Percentiles rank a stretch among this genome's conserved stretches.
phyloP scores from a whole-genome alignment of 495 filamentous ascomycete species.

The Parachaetomium inaequale region DNA sequence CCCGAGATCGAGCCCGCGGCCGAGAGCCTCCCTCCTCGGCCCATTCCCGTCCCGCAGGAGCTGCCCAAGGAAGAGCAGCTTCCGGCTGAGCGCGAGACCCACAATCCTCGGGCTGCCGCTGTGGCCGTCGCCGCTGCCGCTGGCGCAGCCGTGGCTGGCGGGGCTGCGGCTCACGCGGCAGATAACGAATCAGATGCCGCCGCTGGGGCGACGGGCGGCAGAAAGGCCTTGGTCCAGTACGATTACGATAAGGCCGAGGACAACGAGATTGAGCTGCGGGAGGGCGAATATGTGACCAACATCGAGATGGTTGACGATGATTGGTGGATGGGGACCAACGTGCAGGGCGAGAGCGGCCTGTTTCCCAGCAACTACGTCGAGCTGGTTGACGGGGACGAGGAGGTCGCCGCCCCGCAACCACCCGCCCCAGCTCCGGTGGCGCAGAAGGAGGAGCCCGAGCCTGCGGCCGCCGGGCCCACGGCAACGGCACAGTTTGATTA shows the following conservation, averaged over 20 bases:
- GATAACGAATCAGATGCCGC: conserved; percentile 29
- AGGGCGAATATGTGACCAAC: conserved; percentile 87
- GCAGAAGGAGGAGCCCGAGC: conserved; percentile 26
- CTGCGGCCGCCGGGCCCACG: conserved; percentile 49
- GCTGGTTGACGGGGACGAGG: conserved; percentile 58
- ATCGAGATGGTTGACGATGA: conserved; percentile 97
- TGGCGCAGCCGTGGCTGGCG: neutral
- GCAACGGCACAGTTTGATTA: conserved; percentile 94
- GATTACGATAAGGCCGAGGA: conserved; percentile 98
- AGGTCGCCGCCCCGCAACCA: conserved; percentile 21
- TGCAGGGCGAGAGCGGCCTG: conserved; percentile 72
- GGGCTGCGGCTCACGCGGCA: conserved; percentile 19
- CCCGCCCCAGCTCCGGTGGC: conserved; percentile 31
- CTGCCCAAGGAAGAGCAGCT: conserved; percentile 61
- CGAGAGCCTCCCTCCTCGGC: conserved; percentile 45
- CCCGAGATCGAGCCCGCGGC: conserved; percentile 51
- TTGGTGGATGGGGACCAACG: conserved; percentile 95
- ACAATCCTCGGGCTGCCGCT: conserved; percentile 62
- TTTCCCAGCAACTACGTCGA: conserved; percentile 98
- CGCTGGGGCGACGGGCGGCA: conserved; percentile 43
- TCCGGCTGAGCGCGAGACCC: conserved; percentile 56
- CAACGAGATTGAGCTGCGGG: conserved; percentile 88
- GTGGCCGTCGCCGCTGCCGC: conserved; percentile 45
- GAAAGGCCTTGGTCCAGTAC: conserved; percentile 77
- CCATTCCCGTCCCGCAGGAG: conserved; percentile 52